phyloP scores from a whole-genome alignment of 805 yeast species.

The Diddensiella santjacobensis region DNA sequence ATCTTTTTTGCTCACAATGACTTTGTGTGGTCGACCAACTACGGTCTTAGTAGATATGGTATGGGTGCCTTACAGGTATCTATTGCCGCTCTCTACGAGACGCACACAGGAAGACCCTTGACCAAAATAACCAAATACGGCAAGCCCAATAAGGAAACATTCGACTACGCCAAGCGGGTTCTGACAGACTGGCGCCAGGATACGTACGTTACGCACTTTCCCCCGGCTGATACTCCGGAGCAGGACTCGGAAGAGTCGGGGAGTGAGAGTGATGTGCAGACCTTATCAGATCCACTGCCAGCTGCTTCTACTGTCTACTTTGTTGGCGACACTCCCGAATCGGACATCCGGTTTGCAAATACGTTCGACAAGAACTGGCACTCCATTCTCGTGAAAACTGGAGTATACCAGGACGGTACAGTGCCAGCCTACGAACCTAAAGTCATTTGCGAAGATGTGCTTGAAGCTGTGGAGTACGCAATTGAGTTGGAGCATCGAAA shows the following conservation, averaged over 20 bases:
- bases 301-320: constrained; percentile 84
- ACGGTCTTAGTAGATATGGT: constrained; percentile 76
- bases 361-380: constrained; percentile 82
- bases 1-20: constrained; percentile 89
- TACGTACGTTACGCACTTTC: constrained; percentile 66
- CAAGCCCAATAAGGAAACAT: constrained; percentile 85
- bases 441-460: constrained; percentile 64
- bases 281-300: constrained; percentile 55
- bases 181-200: constrained; percentile 74
- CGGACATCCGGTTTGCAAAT: constrained; percentile 83
- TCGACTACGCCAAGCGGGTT: constrained; percentile 76
- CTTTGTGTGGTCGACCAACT: constrained; percentile 90
- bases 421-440: constrained; percentile 74
- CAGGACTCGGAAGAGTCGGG: constrained; percentile 35
- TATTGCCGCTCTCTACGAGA: constrained; percentile 77
- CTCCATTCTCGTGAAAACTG: constrained; percentile 81
- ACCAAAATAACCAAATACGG: constrained; percentile 74
- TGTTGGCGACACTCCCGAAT: constrained; percentile 88
- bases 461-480: constrained; percentile 80
- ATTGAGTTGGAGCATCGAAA: constrained; percentile 73
- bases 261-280: too few relatives aligned
- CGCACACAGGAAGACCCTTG: constrained; percentile 77
- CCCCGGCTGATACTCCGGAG: constrained; percentile 34
- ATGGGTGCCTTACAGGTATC: constrained; percentile 94
- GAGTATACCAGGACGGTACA: constrained; percentile 80